These are phyloP conservation scores for Metschnikowia koreensis DNA, from an alignment of 805 yeast species.

Conservation along the genomic window DNA sequence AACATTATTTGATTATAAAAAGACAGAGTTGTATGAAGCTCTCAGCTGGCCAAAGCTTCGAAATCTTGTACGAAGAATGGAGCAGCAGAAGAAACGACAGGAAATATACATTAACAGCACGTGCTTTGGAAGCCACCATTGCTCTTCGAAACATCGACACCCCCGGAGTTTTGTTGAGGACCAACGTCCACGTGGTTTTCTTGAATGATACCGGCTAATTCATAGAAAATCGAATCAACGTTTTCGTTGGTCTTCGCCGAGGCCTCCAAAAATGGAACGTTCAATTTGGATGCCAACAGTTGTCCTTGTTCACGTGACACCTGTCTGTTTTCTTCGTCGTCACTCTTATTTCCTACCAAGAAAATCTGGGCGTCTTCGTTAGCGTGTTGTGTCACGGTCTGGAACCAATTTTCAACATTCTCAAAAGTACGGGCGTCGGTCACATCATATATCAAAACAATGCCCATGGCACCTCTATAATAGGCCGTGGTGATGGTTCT, in stretches of 20 bases:
- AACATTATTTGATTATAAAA: neutral
- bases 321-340: slow-evolving; percentile 82
- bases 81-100: neutral
- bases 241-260: slow-evolving; percentile 92
- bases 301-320: slow-evolving; percentile 90
- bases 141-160: slow-evolving; percentile 40
- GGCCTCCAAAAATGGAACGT: slow-evolving; percentile 91
- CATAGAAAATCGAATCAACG: slow-evolving; percentile 88
- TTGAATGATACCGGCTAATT: slow-evolving; percentile 81
- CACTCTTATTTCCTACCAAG: slow-evolving; percentile 94
- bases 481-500: slow-evolving; percentile 92
- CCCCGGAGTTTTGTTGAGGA: slow-evolving; percentile 26
- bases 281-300: slow-evolving; percentile 78
- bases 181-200: slow-evolving; percentile 61
- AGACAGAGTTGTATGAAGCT: neutral
- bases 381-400: slow-evolving; percentile 94
- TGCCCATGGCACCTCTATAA: slow-evolving; percentile 88
- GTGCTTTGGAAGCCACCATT: slow-evolving; percentile 29
- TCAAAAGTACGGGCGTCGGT: slow-evolving; percentile 89
- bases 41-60: neutral
- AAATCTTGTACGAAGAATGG: neutral
- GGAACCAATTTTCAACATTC: slow-evolving; percentile 91
- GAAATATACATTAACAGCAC: slow-evolving; percentile 34
- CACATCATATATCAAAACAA: slow-evolving; percentile 78
- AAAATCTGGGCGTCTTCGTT: slow-evolving; percentile 93